Percentiles rank a stretch among this genome's conserved stretches.
These are phyloP conservation scores for Tephrocybe sp. DNA, from an alignment of 768 basidiomycete species.

Conservation along the genomic window DNA sequence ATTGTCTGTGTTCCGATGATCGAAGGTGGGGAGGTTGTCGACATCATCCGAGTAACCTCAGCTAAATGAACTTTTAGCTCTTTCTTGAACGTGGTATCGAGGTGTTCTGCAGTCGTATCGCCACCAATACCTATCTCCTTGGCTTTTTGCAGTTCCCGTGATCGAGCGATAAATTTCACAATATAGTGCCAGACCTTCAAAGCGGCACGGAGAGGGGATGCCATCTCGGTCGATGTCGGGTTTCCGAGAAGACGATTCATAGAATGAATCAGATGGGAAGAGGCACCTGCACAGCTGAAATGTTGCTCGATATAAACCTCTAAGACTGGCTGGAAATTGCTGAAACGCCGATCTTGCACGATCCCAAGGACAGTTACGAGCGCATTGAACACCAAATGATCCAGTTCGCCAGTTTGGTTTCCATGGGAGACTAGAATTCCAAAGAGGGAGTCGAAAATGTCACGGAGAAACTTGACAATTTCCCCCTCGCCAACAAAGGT, in stretches of 20 bases:
- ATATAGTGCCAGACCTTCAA: constrained; percentile 97
- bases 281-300: constrained; percentile 77
- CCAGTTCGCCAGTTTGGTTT: constrained; percentile 77
- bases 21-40: constrained; percentile 68
- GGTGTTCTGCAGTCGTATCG: constrained; percentile 80
- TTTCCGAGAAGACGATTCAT: constrained; percentile 80
- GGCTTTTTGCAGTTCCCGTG: constrained; percentile 81
- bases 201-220: constrained; percentile 78
- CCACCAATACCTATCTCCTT: constrained; percentile 78
- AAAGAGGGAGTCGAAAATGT: constrained; percentile 93
- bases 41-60: constrained; percentile 90
- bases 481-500: constrained; percentile 93
- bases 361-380: constrained; percentile 91
- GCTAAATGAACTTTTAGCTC: constrained; percentile 75
- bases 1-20: constrained; percentile 96
- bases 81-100: constrained; percentile 81
- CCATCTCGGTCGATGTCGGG: constrained; percentile 69
- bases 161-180: constrained; percentile 91
- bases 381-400: constrained; percentile 84
- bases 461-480: constrained; percentile 87
- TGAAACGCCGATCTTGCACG: constrained; percentile 91
- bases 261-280: constrained; percentile 81
- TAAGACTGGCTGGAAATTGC: constrained; percentile 90
- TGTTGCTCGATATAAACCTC: constrained; percentile 92
- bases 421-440: constrained; percentile 75